Base-by-base conservation (phyloP, 768 basidiomycete genomes). In the Lentinula lateritia region DNA sequence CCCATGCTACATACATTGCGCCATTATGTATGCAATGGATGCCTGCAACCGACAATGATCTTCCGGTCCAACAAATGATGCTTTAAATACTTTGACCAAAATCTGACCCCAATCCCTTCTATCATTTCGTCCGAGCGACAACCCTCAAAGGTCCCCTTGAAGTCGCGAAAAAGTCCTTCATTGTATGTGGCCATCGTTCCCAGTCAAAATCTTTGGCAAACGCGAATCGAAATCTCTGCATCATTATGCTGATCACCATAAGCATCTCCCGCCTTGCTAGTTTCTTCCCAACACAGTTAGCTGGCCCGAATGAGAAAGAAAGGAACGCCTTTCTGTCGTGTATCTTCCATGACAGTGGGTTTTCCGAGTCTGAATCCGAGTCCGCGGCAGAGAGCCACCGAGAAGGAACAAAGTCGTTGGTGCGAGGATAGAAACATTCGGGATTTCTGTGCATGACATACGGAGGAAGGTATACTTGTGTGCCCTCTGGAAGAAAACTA, bases 191-290 rank as follows among this genome's bases (percentile, higher is more conserved):
- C 61, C 61, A 62, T 28, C 20, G 57, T 42, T 57, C 53, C 61
- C 18, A 38, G 32, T 58, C 56, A 36, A 62, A 57, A 4, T 48
- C 46, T 67, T 52, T 20, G 23, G 70, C 74, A 58, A 78, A 75
- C 32, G 67, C 66, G 54, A 80, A 68, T 36, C 77, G 67, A 60
- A 79, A 69, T 23, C 66, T 71, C 46, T 72, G 74, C 64, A 79
- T 66, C 67, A 79, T 66, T 62, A 66, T 62, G 57, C 74, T 76
- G 7, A 73, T 63, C 6, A 74, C 72, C 23, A 69, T 73, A 32
- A 76, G 72, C 70, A 78, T 74, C 66, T 80, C 76, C 54, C 72
- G 73, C 60, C 75, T 66, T 50, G 79, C 80, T 32, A 80, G 69
- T 23, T 50, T 52, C 23, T 52, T 71, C 8, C 76, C 79, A 8